A percentile compares a stretch with the other conserved stretches of the same genome.
These are phyloP conservation scores for Gynochthodes officinalis DNA, from an alignment of 257 asterid species.

Conservation along the genomic window DNA sequence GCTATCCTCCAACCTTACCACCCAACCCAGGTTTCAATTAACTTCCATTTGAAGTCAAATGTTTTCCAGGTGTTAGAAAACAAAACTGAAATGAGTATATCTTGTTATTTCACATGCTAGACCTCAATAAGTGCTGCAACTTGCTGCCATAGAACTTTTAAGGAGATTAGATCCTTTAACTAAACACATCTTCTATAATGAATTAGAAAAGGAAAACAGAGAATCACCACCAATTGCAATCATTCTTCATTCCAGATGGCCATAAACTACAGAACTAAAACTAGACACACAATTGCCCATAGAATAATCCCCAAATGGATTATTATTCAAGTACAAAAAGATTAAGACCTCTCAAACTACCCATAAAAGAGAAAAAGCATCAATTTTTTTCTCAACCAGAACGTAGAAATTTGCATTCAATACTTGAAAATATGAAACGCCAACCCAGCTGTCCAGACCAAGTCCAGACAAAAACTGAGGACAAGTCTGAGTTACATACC, in stretches of 20 bases:
- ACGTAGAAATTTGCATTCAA: not conserved
- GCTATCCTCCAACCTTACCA: too few relatives aligned
- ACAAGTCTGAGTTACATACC: conserved; percentile 38
- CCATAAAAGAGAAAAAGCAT: not conserved
- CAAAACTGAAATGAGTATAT: not conserved
- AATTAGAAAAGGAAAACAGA: not conserved
- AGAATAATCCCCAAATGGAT: not conserved
- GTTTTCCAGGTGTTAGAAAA: not conserved
- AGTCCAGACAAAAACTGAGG: not conserved
- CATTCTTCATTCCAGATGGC: not conserved
- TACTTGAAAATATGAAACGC: not conserved
- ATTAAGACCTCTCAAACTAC: not conserved
- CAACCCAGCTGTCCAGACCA: not conserved
- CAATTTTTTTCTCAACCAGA: not conserved
- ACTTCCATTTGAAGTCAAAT: not conserved
- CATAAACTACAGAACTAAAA: not conserved
- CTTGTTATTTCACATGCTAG: not conserved
- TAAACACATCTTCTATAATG: not conserved
- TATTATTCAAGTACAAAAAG: not conserved
- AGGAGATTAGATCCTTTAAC: not conserved
- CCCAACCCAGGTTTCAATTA: not conserved
- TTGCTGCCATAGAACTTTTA: not conserved
- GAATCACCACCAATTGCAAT: not conserved
- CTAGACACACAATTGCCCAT: not conserved
- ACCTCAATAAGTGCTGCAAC: not conserved